phyloP scores from a whole-genome alignment of 208 protist species.

The Crithidia brevicula region DNA sequence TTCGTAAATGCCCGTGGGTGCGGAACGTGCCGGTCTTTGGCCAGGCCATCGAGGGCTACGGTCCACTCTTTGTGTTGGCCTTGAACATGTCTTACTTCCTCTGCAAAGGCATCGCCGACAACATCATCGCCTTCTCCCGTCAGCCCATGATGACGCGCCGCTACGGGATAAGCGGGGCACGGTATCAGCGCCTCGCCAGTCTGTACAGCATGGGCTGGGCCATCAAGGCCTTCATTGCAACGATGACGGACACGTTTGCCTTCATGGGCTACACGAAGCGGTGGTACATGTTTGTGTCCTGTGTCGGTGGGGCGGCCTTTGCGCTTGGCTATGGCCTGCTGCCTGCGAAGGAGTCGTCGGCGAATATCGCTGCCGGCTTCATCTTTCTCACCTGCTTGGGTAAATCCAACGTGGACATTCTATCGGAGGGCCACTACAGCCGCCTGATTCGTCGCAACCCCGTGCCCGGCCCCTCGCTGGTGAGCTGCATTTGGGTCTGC shows the following conservation, averaged over 20 bases:
- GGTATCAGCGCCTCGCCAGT: constrained; percentile 54
- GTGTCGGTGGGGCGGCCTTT: constrained; percentile 42
- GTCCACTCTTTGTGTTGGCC: constrained; percentile 33
- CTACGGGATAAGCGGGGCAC: constrained; percentile 34
- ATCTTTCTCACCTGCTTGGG: constrained; percentile 59
- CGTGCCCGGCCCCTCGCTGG: constrained; percentile 44
- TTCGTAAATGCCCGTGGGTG: constrained; percentile 29
- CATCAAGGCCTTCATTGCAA: constrained; percentile 66
- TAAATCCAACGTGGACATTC: constrained; percentile 76
- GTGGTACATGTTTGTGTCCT: constrained; percentile 65
- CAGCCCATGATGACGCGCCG: constrained; percentile 56
- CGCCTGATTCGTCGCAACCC: constrained; percentile 64
- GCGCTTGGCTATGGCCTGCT: constrained; percentile 53
- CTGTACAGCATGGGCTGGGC: constrained; percentile 59
- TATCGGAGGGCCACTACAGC: constrained; percentile 82
- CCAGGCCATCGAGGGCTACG: constrained; percentile 46
- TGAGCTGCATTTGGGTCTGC: constrained; percentile 73
- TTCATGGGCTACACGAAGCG: constrained; percentile 79
- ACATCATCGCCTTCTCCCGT: constrained; percentile 34
- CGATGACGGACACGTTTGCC: constrained; percentile 63
- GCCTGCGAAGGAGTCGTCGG: constrained; percentile 40
- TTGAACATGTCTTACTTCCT: constrained; percentile 52
- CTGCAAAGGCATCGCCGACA: constrained; percentile 59
- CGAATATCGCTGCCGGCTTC: constrained; percentile 37
- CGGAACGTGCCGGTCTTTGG: constrained; percentile 53